phyloP scores from a whole-genome alignment of 768 basidiomycete species.

The Termitomyces sp. region DNA sequence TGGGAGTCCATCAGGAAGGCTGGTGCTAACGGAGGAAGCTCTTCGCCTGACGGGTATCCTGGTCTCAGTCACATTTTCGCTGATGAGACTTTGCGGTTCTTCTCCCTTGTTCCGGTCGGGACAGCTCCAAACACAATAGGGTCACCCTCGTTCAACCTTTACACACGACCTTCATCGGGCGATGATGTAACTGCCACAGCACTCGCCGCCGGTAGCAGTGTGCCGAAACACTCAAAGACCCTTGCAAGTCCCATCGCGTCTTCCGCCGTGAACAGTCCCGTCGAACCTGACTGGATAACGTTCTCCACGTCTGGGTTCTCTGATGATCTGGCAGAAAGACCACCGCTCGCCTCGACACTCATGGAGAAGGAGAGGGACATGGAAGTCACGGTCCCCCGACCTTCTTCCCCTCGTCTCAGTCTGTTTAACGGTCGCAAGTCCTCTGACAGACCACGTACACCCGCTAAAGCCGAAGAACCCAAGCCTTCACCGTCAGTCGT shows the following conservation, averaged over 20 bases:
- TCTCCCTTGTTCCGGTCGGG: constrained; percentile 44
- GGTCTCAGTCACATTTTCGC: constrained; percentile 51
- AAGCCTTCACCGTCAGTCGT: constrained; percentile 5
- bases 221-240: constrained; percentile 22
- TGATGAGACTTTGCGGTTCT: constrained; percentile 61
- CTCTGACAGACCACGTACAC: constrained; percentile 17
- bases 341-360: constrained; percentile 51
- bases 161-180: constrained; percentile 23
- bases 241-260: constrained; percentile 23
- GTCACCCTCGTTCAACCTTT: constrained; percentile 26
- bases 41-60: constrained; percentile 31
- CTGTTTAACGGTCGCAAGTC: constrained; percentile 22
- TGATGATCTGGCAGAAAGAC: constrained; percentile 28
- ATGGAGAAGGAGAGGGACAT: constrained; percentile 54
- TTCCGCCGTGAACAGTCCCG: constrained; percentile 16
- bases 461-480: constrained; percentile 14
- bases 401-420: constrained; percentile 26
- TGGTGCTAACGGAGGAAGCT: constrained; percentile 26
- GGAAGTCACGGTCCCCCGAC: constrained; percentile 46
- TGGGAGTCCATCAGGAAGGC: constrained; percentile 54
- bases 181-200: constrained; percentile 16
- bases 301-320: constrained; percentile 66
- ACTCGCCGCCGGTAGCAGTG: constrained; percentile 11
- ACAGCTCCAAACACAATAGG: constrained; percentile 23
- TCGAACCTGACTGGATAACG: constrained; percentile 56